Percentiles rank a stretch among this genome's conserved stretches.
phyloP scores from a whole-genome alignment of 306 rosid species.

The Trifolium subterraneum region DNA sequence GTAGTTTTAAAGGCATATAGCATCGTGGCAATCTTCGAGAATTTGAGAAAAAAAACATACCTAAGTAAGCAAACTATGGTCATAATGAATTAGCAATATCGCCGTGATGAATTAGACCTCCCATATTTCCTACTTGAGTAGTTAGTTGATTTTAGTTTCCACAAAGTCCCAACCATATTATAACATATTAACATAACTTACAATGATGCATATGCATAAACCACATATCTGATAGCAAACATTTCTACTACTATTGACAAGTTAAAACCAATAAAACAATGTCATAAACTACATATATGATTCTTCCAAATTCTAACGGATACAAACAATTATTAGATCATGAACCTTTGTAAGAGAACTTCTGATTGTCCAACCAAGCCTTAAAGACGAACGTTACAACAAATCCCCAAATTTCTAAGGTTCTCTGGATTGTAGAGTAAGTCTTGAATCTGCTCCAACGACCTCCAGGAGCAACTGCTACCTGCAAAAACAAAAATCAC shows the following conservation, averaged over 20 bases:
- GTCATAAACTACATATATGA: not conserved
- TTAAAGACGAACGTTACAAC: slow-evolving; percentile 69
- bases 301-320: slow-evolving; percentile 5
- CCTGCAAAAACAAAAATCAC: slow-evolving; percentile 56
- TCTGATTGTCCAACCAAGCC: slow-evolving; percentile 80
- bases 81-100: not conserved
- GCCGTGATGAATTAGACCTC: not conserved
- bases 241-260: not conserved
- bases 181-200: not conserved
- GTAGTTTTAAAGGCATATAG: slow-evolving; percentile 18
- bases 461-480: slow-evolving; percentile 93
- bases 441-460: slow-evolving; percentile 96
- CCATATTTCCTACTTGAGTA: slow-evolving; percentile 16
- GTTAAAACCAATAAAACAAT: not conserved
- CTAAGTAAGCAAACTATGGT: not conserved
- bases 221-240: too few relatives aligned
- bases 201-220: too few relatives aligned
- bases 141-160: slow-evolving; percentile 4
- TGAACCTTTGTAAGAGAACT: slow-evolving; percentile 82
- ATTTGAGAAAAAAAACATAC: not conserved
- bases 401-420: slow-evolving; percentile 97
- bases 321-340: not conserved
- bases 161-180: not conserved
- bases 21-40: slow-evolving; percentile 4
- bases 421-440: slow-evolving; percentile 96